Percentiles rank a stretch among this genome's conserved stretches.
Evolutionary conservation across 1,139 yeast species (phyloP).

Genomic region (Scheffersomyces titani): DNA sequence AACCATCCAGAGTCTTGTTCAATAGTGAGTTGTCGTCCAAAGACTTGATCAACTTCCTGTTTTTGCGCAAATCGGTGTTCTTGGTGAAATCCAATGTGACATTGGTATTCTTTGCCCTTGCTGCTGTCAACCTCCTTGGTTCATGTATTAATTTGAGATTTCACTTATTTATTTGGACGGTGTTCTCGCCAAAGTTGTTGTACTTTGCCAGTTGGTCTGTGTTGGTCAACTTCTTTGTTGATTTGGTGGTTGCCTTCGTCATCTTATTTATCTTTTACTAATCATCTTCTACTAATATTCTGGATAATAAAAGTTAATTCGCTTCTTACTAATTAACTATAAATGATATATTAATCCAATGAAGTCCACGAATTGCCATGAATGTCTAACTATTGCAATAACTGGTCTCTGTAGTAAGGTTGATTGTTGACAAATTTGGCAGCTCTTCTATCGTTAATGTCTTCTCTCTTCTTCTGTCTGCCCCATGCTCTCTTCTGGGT

Average conservation of each 20-base stretch:
- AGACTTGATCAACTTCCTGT: conserved; percentile 15
- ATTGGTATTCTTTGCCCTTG: conserved; percentile 56
- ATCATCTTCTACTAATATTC: background rate
- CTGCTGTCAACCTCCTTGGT: conserved; percentile 58
- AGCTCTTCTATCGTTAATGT: conserved; percentile 74
- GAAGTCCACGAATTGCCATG: background rate
- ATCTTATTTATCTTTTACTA: conserved; percentile 8
- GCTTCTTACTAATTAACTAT: background rate
- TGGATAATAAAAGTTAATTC: background rate
- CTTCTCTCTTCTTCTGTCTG: conserved; percentile 64
- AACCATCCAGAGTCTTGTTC: conserved; percentile 15
- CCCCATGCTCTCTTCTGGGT: conserved; percentile 78
- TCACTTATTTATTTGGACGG: conserved; percentile 96
- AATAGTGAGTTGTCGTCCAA: conserved; percentile 12
- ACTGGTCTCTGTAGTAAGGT: conserved; percentile 87
- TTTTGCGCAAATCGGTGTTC: conserved; percentile 34
- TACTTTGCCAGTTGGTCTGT: conserved; percentile 79
- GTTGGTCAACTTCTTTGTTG: conserved; percentile 49
- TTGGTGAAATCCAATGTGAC: conserved; percentile 37
- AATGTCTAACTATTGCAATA: conserved; percentile 59
- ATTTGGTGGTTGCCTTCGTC: conserved; percentile 23
- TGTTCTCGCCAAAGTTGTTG: conserved; percentile 88
- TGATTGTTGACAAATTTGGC: conserved; percentile 84
- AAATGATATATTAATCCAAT: too few species aligned
- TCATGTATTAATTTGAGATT: conserved; percentile 78